Base-by-base conservation (phyloP, 148 eudicot genomes). In the Rhododendron ovatum region DNA sequence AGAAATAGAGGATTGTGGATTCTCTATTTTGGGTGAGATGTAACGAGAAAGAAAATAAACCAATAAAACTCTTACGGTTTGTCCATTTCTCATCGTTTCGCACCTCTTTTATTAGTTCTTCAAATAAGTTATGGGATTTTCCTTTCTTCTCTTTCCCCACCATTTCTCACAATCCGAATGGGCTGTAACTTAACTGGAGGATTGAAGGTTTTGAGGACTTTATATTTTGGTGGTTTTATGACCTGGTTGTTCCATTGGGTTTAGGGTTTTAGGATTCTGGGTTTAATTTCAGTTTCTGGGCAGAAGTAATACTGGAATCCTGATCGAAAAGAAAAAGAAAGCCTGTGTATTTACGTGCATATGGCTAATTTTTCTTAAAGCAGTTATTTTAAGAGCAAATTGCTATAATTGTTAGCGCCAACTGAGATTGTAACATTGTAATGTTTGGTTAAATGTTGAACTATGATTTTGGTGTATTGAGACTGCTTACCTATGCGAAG, bases 241-340 rank as follows among this genome's bases (percentile, higher is more conserved):
- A 4, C 73, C 87, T 75, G 77, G 26, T 88, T 83, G 24, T 82
- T 55, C 22, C 61, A 55, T 55, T 2, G 61, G 59, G 61, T 55
- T 55, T 55, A 17, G 55, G 55, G 14, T 51, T 51, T 11, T 51
- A 51, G 61, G 20, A 55, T 55, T 55, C 22, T 18, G 22, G 22
- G 61, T 55, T 17, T 18, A 55, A 1, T 55, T 55, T 55, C 61
- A 55, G 61, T 55, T 55, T 4, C 61, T 18, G 61, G 61, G 22
- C 61, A 55, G 61, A 55, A 55, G 20, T 55, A 15, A 5, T 17
- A 17, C 61, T 18, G 24, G 61, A 55, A 55, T 55, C 61, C 61
- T 55, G 5, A 55, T 55, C 7, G 18, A 17, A 55, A 55, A 55
- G 5, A 55, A 55, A 53, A 55, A 17, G 22, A 55, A 55, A 55